Evolutionary conservation across 2,329 filamentous ascomycete species (phyloP).

Genomic region (Fonsecaea pugnacius): DNA sequence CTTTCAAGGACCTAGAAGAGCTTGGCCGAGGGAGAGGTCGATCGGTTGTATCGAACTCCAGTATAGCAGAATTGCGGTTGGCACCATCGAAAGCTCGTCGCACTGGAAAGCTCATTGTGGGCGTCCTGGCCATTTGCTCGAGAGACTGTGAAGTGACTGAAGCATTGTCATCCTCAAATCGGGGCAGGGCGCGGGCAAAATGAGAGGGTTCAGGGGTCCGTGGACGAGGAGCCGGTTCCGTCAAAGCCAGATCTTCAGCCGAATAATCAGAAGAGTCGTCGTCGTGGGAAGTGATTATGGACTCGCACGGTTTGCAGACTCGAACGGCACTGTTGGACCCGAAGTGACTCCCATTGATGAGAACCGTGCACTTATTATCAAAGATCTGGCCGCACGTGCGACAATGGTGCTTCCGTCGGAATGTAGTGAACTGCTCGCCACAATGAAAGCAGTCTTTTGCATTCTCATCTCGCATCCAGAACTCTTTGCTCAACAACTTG

Average conservation of each 20-base stretch:
- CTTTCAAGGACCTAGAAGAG: conserved; percentile 86
- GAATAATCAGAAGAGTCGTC: conserved; percentile 93
- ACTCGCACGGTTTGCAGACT: conserved; percentile 90
- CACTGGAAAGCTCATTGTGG: conserved; percentile 68
- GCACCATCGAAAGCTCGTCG: conserved; percentile 71
- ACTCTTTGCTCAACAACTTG: conserved; percentile 89
- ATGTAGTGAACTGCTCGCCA: conserved; percentile 86
- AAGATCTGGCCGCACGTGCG: conserved; percentile 97
- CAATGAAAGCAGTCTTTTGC: conserved; percentile 97
- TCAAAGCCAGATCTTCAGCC: conserved; percentile 62
- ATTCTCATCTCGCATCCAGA: conserved; percentile 99
- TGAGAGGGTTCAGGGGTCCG: conserved; percentile 33
- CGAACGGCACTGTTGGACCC: conserved; percentile 81
- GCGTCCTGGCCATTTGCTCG: conserved; percentile 55
- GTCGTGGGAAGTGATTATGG: conserved; percentile 86
- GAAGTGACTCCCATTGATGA: conserved; percentile 86
- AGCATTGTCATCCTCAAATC: conserved; percentile 52
- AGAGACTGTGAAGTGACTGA: conserved; percentile 53
- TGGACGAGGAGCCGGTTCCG: conserved; percentile 32
- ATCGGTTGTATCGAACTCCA: conserved; percentile 80
- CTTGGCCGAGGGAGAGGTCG: conserved; percentile 81
- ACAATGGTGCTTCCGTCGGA: conserved; percentile 95
- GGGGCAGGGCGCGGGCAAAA: conserved; percentile 23
- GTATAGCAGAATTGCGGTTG: conserved; percentile 81
- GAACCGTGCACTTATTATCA: conserved; percentile 90